Base-by-base conservation (phyloP, 805 yeast genomes). In the Limtongia smithiae region DNA sequence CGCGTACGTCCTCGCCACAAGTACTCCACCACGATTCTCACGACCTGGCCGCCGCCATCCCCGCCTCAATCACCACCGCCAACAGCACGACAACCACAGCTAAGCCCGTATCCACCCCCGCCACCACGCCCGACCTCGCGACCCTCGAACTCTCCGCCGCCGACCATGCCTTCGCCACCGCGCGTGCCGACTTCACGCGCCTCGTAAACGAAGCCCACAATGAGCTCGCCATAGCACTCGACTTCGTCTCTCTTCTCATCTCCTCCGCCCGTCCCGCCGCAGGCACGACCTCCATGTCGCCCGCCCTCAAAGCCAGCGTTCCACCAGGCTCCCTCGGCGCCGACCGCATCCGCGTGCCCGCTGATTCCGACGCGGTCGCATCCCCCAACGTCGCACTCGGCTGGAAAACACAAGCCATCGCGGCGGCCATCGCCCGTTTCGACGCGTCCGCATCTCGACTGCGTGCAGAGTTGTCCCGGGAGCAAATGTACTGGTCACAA, bases 221-320 rank as follows among this genome's bases (percentile, higher is more conserved):
- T 64, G 97, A 93, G 63, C 81, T 95, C 0, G 89, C 96, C 0
- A 67, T 93, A 33, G 82, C 95, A 1, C 70, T 90, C 49, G 98
- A 91, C 63, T 85, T 90, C 55, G 83, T 91, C 1, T 87, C 96
- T 1, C 72, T 91, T 52, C 70, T 93, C 50, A 75, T 91, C 37
- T 84, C 96, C 17, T 77, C 86, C 9, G 79, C 80, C 9, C 76
- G 93, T 54, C 96, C 96, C 1, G 86, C 87, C 17, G 84, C 91
- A 1, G 95, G 94, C 2, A 77, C 84, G 30, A 74, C 89, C 2
- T 87, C 97, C 1, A 86, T 91, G 80, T 88, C 96, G 1, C 88
- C 94, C 0, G 89, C 80, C 64, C 69, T 89, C 54, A 78, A 81
- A 58, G 83, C 84, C 59, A 79, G 77, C 47, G 84, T 83, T 0